Percentiles rank a stretch among this genome's conserved stretches.
These are phyloP conservation scores for Auricularia heimuer DNA, from an alignment of 768 basidiomycete species.

Conservation along the genomic window DNA sequence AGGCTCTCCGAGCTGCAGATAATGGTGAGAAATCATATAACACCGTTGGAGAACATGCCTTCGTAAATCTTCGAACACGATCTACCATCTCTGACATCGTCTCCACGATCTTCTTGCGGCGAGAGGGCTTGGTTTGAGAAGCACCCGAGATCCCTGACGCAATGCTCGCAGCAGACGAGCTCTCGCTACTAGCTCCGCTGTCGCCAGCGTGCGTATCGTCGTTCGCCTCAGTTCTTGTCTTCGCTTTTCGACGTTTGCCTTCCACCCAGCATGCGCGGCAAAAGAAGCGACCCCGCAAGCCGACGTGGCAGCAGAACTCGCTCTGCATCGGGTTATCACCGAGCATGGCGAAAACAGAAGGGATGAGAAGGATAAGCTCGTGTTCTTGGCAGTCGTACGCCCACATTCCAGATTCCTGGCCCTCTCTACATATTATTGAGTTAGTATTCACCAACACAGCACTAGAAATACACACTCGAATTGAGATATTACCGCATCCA, in stretches of 20 bases:
- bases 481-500: slow-evolving; percentile 14
- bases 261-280: slow-evolving; percentile 14
- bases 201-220: neutral
- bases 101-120: neutral
- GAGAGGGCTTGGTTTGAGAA: neutral
- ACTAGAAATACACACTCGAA: slow-evolving; percentile 9
- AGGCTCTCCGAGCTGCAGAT: neutral
- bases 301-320: slow-evolving; percentile 16
- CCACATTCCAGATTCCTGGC: slow-evolving; percentile 15
- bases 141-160: neutral
- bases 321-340: slow-evolving; percentile 9
- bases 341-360: slow-evolving; percentile 20
- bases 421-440: slow-evolving; percentile 13
- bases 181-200: neutral
- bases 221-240: neutral
- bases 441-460: neutral
- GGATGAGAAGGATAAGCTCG: slow-evolving; percentile 24
- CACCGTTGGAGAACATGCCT: neutral
- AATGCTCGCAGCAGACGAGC: neutral
- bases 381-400: slow-evolving; percentile 12
- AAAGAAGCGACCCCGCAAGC: slow-evolving; percentile 9
- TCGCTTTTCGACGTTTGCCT: neutral
- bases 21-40: neutral
- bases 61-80: neutral
- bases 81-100: neutral